Conservation (phyloP, 2,329 filamentous ascomycete species). For the Neonectria neomacrospora region DNA sequence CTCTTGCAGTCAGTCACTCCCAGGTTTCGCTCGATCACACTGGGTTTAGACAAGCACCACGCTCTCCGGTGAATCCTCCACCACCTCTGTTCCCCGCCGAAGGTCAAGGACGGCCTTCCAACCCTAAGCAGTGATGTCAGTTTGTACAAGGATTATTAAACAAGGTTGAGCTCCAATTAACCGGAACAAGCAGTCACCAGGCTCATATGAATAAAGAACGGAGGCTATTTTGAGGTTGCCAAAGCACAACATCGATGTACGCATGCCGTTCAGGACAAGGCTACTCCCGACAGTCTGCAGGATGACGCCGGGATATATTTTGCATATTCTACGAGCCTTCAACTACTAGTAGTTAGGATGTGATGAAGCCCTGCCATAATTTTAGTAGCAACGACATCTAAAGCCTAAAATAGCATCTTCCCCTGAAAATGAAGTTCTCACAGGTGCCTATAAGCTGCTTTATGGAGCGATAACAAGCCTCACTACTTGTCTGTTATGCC, state of each 20-base stretch:
- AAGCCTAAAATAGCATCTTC: background rate
- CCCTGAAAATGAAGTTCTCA: background rate
- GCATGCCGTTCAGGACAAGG: background rate
- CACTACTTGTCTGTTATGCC: too few relatives aligned
- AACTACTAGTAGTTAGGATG: background rate
- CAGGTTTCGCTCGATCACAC: background rate
- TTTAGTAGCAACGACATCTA: background rate
- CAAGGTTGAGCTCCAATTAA: background rate
- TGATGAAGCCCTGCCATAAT: background rate
- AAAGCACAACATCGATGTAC: background rate
- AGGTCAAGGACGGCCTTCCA: background rate
- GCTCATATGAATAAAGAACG: background rate
- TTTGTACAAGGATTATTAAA: background rate
- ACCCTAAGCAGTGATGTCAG: background rate
- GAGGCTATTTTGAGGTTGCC: background rate
- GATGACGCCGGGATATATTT: background rate
- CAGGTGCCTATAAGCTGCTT: too few relatives aligned
- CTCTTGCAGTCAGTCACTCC: background rate
- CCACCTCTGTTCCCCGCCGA: background rate
- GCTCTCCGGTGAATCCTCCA: background rate
- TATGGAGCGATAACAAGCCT: too few relatives aligned
- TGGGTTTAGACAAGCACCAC: background rate
- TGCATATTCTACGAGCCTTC: background rate
- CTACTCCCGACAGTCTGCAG: background rate
- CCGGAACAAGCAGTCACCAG: background rate